Conservation (phyloP, 768 basidiomycete genomes). For the Suillus fuscotomentosus region DNA sequence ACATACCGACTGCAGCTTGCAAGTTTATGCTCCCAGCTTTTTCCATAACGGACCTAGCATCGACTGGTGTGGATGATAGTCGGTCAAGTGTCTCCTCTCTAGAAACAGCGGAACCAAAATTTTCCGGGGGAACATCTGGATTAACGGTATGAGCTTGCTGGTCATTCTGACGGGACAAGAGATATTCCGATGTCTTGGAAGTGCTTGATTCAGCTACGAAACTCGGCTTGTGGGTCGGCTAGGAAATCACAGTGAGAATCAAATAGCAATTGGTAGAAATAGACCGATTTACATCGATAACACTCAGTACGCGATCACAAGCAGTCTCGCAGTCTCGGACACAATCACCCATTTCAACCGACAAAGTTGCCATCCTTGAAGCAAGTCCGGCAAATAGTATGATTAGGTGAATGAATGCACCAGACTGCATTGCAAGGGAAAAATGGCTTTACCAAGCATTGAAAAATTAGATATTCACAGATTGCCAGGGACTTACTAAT, state of each 20-base stretch:
- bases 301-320: constrained; percentile 25
- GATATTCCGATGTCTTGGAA: not conserved
- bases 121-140: constrained; percentile 11
- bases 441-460: constrained; percentile 46
- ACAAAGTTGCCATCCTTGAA: constrained; percentile 52
- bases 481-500: constrained; percentile 41
- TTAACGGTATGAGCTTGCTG: not conserved
- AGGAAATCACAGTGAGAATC: constrained; percentile 7
- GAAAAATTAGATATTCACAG: not conserved
- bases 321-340: constrained; percentile 29
- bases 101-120: constrained; percentile 16
- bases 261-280: not conserved
- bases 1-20: not conserved
- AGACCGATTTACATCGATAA: constrained; percentile 32
- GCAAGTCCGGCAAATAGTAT: constrained; percentile 59
- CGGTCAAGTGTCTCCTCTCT: not conserved
- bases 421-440: constrained; percentile 62
- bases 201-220: not conserved
- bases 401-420: constrained; percentile 71
- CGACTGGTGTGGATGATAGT: not conserved
- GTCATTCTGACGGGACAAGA: not conserved
- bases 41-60: not conserved
- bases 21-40: not conserved
- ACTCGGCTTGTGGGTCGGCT: constrained; percentile 15
- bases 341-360: constrained; percentile 42